Evolutionary conservation across 2,329 filamentous ascomycete genomes (phyloP), one percentile per base, ranked within the genome.

Genomic region (Penicillium sp.): DNA sequence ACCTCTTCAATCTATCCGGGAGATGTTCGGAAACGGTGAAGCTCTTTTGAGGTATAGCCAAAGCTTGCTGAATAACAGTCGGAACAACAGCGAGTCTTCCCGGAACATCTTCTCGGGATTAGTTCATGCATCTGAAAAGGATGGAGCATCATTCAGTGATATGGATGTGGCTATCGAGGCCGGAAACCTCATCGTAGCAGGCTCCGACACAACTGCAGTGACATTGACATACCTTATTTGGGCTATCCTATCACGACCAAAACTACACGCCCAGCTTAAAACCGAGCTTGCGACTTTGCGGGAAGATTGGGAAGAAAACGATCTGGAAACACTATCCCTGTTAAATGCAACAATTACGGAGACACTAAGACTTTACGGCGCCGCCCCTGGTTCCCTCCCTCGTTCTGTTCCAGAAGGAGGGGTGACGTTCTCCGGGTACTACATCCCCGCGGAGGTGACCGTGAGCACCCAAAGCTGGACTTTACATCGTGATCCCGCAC

Each of bases 401-500:
- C 35, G 47, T 7, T 7, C 33, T 27, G 47, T 49, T 6, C 35
- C 47, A 6, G 33, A 37, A 12, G 47, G 25, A 22, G 47, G 47
- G 5, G 47, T 15, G 3, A 26, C 47, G 12, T 41, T 49, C 7
- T 27, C 31, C 2, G 33, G 33, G 8, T 18, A 49, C 14, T 41
- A 26, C 9, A 41, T 49, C 5, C 47, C 47, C 5, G 47, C 7
- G 2, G 47, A 33, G 2, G 22, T n/a, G 11, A 29, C 20, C 0
- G 60, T 77, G 6, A 77, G 78, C 1, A 80, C 81, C 0, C 73
- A 80, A 51, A 79, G 77, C 14, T 79, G 68, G 22, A 49, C 31
- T 3, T 2, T 86, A 4, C 84, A 86, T 60, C 77, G 80, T 2
- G 77, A 85, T 58, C 72, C 75, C 35, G 48, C 64, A 0, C 73